A percentile compares a stretch with the other conserved stretches of the same genome.
phyloP scores from a whole-genome alignment of 2,329 filamentous ascomycete species.

The Leptographium radiaticola region DNA sequence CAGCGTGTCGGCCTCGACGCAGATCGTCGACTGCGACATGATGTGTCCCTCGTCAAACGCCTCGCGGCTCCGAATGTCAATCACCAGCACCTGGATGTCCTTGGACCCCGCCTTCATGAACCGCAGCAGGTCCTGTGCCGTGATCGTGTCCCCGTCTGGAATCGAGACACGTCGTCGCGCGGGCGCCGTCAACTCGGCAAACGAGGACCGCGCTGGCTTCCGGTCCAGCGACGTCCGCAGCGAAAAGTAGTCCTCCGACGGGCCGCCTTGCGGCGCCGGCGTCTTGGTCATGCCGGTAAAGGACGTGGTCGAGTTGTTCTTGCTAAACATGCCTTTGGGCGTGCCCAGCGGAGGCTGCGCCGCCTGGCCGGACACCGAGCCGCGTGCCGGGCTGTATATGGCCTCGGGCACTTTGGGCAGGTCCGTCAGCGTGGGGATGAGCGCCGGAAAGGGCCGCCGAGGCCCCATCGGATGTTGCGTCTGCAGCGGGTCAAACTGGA shows the following conservation, averaged over 20 bases:
- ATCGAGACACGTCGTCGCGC: conserved; percentile 28
- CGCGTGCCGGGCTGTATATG: conserved; percentile 66
- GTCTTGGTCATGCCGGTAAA: conserved; percentile 12
- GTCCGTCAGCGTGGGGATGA: conserved; percentile 26
- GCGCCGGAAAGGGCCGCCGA: not conserved
- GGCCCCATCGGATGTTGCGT: not conserved
- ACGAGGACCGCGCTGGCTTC: not conserved
- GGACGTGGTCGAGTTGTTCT: conserved; percentile 40
- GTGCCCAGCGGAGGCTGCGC: conserved; percentile 53
- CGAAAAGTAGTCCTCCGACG: conserved; percentile 21
- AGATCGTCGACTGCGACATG: conserved; percentile 70
- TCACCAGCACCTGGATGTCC: conserved; percentile 57
- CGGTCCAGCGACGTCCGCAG: conserved; percentile 12
- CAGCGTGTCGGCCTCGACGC: conserved; percentile 69
- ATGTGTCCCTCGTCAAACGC: conserved; percentile 86
- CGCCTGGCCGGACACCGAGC: conserved; percentile 51
- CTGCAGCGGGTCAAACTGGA: not conserved
- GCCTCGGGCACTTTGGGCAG: conserved; percentile 61
- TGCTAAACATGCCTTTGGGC: conserved; percentile 48
- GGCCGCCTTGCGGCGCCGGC: conserved; percentile 3
- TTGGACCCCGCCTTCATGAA: conserved; percentile 45
- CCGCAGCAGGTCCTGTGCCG: conserved; percentile 55
- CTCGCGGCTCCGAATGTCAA: conserved; percentile 71
- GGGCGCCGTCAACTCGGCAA: conserved; percentile 18
- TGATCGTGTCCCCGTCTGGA: conserved; percentile 45